phyloP scores from a whole-genome alignment of 306 rosid genomes.

The Gillenia trifoliata region DNA sequence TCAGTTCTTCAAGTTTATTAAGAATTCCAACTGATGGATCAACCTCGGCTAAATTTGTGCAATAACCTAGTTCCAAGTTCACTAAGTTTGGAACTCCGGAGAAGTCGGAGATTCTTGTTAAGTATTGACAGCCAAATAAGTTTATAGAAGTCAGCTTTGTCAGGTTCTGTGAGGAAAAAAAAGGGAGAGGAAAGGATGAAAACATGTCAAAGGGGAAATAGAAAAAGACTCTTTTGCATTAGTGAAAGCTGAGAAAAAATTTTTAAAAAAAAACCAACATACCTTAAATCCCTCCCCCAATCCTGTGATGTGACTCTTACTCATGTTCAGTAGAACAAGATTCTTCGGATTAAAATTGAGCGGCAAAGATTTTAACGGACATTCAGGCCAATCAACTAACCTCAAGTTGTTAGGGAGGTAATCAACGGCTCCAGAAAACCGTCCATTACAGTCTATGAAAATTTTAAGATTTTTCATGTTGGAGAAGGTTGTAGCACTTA shows the following conservation, averaged over 20 bases:
- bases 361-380: slow-evolving; percentile 26
- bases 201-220: not conserved
- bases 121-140: fast-evolving
- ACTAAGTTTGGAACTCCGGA: not conserved
- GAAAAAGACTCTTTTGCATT: no score
- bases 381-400: slow-evolving; percentile 28
- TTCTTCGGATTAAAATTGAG: slow-evolving; percentile 21
- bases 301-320: slow-evolving; percentile 7
- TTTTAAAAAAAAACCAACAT: no score
- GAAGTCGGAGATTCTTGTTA: not conserved
- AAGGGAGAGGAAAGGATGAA: not conserved
- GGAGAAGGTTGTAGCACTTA: slow-evolving; percentile 13
- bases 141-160: not conserved
- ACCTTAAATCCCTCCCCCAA: slow-evolving; percentile 15
- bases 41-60: not conserved
- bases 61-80: fast-evolving
- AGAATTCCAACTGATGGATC: not conserved
- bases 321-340: slow-evolving; percentile 27
- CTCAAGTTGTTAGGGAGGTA: slow-evolving; percentile 30
- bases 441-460: slow-evolving; percentile 22
- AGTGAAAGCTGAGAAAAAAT: no score
- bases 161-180: not conserved
- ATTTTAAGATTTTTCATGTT: slow-evolving; percentile 24
- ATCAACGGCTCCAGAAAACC: slow-evolving; percentile 13
- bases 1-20: not conserved